Base-by-base conservation (phyloP, 2,329 filamentous ascomycete genomes). In the Didymosphaeria variabile region DNA sequence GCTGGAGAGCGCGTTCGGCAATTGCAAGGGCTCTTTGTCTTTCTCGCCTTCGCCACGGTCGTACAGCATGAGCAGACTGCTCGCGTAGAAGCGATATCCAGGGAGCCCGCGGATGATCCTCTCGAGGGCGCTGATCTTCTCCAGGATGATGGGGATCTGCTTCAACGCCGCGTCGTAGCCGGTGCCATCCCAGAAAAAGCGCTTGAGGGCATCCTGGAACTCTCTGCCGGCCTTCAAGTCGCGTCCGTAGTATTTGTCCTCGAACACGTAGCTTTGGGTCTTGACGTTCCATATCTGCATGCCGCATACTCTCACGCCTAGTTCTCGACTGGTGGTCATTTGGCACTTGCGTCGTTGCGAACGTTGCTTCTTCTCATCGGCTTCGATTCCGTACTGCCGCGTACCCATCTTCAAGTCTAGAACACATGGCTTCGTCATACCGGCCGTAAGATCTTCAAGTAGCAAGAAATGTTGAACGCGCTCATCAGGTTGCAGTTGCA, bases 341-440 rank as follows among this genome's bases (percentile, higher is more conserved):
- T 92, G 90, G 78, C 95, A 98, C 79, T 99, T 99, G 68, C 92
- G 90, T 60, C 92, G 88, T 78, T 99, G 95, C 0, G 95, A 98
- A 62, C 90, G 89, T 72, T 94, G 92, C 79, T 99, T 99, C 83
- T 97, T 97, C 46, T 93, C 89, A 56, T 87, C 89, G 2, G 95
- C 95, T 68, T 98, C 94, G 13, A 98, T 88, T 8, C 95, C 95
- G 76, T 97, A 98, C 75, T 99, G 95, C 2, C 95, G 90, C 8
- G 95, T 99, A 21, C 95, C 95, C 95, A 99, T 99, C 77, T 99
- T 99, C 64, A 99, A 84, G 75, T 99, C 95, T 78, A 99, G 91
- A 61, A 99, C 97, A 79, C 95, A 98, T 5, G 95, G 95, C 54
- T 91, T 89, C 75, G 93, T 94, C 95, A 99, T 98, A 36, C 94